A percentile compares a stretch with the other conserved stretches of the same genome.
phyloP scores from a whole-genome alignment of 2,329 filamentous ascomycete species.

The Colletotrichum sp. region DNA sequence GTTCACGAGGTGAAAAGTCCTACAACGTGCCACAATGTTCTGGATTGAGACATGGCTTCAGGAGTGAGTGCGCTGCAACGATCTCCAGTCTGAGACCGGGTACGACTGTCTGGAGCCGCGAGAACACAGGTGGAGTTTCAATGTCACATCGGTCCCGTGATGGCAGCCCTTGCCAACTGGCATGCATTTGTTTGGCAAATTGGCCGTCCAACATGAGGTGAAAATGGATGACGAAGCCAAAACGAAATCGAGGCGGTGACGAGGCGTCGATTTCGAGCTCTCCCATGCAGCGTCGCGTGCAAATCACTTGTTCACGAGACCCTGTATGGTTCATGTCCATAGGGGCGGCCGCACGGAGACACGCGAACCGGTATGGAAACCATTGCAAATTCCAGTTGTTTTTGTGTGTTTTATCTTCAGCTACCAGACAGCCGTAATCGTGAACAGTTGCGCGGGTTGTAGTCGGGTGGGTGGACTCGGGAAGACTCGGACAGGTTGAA shows the following conservation, averaged over 20 bases:
- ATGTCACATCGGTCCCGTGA: neutral
- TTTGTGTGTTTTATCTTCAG: constrained; percentile 27
- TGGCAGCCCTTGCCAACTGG: neutral
- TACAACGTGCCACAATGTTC: neutral
- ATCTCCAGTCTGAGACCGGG: neutral
- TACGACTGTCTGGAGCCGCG: neutral
- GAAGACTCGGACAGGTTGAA: constrained; percentile 21
- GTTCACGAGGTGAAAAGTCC: neutral
- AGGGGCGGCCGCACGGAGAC: constrained; percentile 6
- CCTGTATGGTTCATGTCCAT: constrained; percentile 9
- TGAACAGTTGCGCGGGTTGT: constrained; percentile 24
- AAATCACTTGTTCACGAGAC: constrained; percentile 14
- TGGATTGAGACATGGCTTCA: neutral
- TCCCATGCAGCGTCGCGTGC: neutral
- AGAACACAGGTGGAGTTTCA: neutral
- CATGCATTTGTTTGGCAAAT: neutral
- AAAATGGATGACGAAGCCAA: neutral
- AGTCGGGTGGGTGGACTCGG: constrained; percentile 19
- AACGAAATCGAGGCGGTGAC: neutral
- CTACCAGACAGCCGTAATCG: constrained; percentile 27
- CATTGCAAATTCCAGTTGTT: constrained; percentile 26
- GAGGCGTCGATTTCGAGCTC: neutral
- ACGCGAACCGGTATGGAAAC: constrained; percentile 18
- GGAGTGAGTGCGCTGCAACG: neutral
- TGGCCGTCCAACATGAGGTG: neutral